Base-by-base conservation (phyloP, 2,329 filamentous ascomycete species). In the Chaetomiaceae sp. region DNA sequence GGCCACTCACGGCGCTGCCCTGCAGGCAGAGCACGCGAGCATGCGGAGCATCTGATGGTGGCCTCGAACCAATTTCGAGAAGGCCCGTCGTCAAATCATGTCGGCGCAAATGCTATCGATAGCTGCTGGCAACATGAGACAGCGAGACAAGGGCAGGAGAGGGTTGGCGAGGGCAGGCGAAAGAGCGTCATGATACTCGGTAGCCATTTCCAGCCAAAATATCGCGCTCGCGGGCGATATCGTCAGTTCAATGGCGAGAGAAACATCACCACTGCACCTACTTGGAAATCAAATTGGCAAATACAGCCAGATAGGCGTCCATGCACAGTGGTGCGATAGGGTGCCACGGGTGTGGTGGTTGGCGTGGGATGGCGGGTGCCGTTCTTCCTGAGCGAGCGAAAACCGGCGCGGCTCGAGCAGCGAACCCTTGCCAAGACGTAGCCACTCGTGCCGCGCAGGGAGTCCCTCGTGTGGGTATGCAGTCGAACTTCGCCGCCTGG, bases 371-470 rank as follows among this genome's bases (percentile, higher is more conserved):
- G 44, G 13, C 27, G 16, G 34, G 23, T 35, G 50, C 49, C 47
- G 38, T 50, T 42, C 48, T 38, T 48, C 43, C 51, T 54, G 51
- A 44, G 30, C 6, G 49, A 55, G 54, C 58, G 58, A 60, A 57
- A 55, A 60, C 54, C 58, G 58, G 58, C 56, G 53, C 48, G 48
- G 23, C 44, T 34, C 17, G 25, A 34, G 4, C n/a, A n/a, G 41
- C 31, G 42, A 52, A 50, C 51, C 51, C 50, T 55, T 43, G 55
- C 55, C 55, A 55, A 56, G 51, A 52, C 31, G 37, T 55, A 44
- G 54, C 56, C 51, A 58, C 41, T 55, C 43, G 46, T 50, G 45
- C 53, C 53, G 49, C 54, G 46, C 53, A 55, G 33, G 45, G 54
- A 44, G 30, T 48, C 50, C 51, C 44, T 43, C 41, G 49, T 40